phyloP scores from a whole-genome alignment of 2,329 filamentous ascomycete genomes.

The Stemphylium beticola region DNA sequence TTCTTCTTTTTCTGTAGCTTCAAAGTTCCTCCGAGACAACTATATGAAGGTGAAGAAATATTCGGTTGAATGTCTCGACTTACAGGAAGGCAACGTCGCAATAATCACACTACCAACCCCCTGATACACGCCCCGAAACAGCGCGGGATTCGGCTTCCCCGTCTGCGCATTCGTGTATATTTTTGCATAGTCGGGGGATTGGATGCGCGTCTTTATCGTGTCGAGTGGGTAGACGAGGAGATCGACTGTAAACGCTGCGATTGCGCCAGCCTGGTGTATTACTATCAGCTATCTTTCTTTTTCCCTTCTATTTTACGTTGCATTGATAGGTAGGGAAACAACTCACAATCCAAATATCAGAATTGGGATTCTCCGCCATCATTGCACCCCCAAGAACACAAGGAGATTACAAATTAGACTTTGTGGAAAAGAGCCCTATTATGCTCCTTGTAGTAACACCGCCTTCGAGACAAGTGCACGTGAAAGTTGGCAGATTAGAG shows the following conservation, averaged over 20 bases:
- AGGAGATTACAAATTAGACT: no score
- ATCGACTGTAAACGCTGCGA: conserved; percentile 86
- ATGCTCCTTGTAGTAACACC: no score
- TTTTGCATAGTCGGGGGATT: conserved; percentile 75
- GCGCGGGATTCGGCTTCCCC: conserved; percentile 60
- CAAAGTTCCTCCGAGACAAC: no score
- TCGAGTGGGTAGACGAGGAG: conserved; percentile 86
- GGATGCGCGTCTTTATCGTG: conserved; percentile 85
- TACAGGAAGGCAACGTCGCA: conserved; percentile 86
- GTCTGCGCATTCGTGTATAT: conserved; percentile 67
- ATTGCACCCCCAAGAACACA: no score
- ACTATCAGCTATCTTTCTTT: not conserved
- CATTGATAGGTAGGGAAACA: no score
- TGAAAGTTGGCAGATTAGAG: not conserved
- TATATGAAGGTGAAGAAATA: not conserved
- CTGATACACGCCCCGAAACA: conserved; percentile 81
- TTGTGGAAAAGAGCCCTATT: no score
- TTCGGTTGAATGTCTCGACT: not conserved
- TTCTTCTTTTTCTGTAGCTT: not conserved
- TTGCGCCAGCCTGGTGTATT: conserved; percentile 72
- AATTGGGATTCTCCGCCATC: not conserved
- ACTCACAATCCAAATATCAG: conserved; percentile 1
- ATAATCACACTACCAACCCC: conserved; percentile 84
- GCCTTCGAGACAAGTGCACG: not conserved
- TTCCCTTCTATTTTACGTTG: no score